A percentile compares a stretch with the other conserved stretches of the same genome.
Conservation (phyloP, 2,329 filamentous ascomycete species). For the Aspergillus intermedius region DNA sequence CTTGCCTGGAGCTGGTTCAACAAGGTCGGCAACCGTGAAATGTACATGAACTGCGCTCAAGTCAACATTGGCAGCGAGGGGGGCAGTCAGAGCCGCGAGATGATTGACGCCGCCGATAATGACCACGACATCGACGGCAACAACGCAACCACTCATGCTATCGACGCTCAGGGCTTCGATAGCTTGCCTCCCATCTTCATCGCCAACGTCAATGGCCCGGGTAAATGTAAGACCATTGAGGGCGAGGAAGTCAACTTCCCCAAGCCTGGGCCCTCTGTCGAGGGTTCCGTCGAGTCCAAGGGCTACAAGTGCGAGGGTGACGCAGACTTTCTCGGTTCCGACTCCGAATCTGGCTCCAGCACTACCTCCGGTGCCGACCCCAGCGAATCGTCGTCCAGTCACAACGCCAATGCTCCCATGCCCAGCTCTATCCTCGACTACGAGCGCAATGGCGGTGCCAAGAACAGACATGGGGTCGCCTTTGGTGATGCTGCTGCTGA, state of each 20-base stretch:
- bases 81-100: constrained; percentile 1
- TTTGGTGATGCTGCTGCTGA: constrained; percentile 2
- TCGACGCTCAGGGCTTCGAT: constrained; percentile 36
- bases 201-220: constrained; percentile 56
- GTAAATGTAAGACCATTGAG: constrained; percentile 52
- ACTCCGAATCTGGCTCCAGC: constrained; percentile 1
- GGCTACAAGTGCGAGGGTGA: constrained; percentile 28
- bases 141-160: not conserved
- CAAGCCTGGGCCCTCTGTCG: constrained; percentile 54
- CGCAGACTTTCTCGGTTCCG: constrained; percentile 24
- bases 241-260: constrained; percentile 58
- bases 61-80: constrained; percentile 50
- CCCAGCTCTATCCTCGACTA: too few species aligned
- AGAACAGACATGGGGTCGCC: too few species aligned
- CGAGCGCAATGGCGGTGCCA: too few species aligned
- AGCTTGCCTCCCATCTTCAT: constrained; percentile 62
- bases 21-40: constrained; percentile 68
- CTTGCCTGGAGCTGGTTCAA: constrained; percentile 77
- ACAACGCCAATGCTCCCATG: too few species aligned
- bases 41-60: constrained; percentile 80
- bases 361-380: constrained; percentile 1
- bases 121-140: not conserved
- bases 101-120: constrained; percentile 4
- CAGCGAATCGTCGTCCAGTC: not conserved
- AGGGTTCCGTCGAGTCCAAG: constrained; percentile 26